phyloP scores from a whole-genome alignment of 2,329 filamentous ascomycete species.

The Periconia sp. region DNA sequence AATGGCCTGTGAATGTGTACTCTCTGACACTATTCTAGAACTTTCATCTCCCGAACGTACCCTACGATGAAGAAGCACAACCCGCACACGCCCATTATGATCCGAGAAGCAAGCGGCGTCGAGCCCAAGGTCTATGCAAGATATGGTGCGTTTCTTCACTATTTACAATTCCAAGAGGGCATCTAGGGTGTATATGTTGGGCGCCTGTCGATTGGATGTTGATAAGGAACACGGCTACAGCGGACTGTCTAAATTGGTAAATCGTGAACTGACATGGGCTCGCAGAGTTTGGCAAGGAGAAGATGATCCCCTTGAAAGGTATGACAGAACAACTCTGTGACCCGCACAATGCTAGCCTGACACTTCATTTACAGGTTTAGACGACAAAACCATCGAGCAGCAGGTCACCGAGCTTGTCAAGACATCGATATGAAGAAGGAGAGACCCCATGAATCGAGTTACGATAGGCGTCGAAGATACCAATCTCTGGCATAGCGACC shows the following conservation, averaged over 20 bases:
- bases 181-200: no score
- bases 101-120: constrained; percentile 87
- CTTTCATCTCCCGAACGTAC: constrained; percentile 89
- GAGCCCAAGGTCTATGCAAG: constrained; percentile 87
- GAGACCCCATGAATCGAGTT: no score
- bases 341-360: not conserved
- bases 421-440: constrained; percentile 31
- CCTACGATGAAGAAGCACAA: constrained; percentile 99
- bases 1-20: no score
- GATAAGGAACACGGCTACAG: no score
- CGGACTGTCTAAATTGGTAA: no score
- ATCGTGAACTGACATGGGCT: constrained; percentile 14
- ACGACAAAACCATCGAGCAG: constrained; percentile 74
- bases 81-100: constrained; percentile 88
- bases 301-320: constrained; percentile 68
- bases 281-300: constrained; percentile 71
- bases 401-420: constrained; percentile 70
- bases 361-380: constrained; percentile 58
- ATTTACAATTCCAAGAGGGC: no score
- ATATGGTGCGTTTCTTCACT: constrained; percentile 82
- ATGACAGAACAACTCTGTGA: constrained; percentile 19
- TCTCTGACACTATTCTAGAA: constrained; percentile 61
- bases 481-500: no score
- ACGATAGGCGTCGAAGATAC: no score
- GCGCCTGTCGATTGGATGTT: no score